Evolutionary conservation across 2,329 filamentous ascomycete species (phyloP).

Genomic region (Penicillium concentricum): DNA sequence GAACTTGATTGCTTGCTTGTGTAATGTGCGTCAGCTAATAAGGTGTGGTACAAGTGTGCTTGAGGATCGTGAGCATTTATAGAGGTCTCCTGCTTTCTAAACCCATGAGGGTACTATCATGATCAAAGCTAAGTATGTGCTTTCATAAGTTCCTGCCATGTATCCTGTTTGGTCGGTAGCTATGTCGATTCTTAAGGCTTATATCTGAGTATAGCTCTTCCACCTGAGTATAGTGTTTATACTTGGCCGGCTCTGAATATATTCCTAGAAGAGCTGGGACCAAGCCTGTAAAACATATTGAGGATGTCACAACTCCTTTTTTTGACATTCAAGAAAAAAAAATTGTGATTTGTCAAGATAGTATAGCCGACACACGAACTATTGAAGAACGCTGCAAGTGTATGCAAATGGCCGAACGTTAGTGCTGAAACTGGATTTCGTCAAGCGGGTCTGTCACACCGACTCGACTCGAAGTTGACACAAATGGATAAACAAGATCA

Average conservation of each 20-base stretch:
- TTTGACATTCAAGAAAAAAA: background rate
- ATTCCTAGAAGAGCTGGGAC: background rate
- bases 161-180: background rate
- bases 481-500: background rate
- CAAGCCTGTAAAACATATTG: too few species aligned
- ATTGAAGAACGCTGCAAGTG: slow-evolving; percentile 1
- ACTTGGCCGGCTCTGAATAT: background rate
- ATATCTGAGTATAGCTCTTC: background rate
- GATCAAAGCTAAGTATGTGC: background rate
- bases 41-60: background rate
- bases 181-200: background rate
- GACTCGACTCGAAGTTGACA: background rate
- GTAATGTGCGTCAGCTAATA: too few species aligned
- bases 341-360: background rate
- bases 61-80: background rate
- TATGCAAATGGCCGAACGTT: slow-evolving; percentile 2
- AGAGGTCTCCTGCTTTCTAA: background rate
- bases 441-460: slow-evolving; percentile 9
- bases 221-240: too few species aligned
- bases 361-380: background rate
- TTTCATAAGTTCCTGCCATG: background rate
- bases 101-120: background rate
- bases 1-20: background rate
- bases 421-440: slow-evolving; percentile 4
- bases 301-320: background rate